phyloP scores from a whole-genome alignment of 768 basidiomycete genomes.

The Suillus spraguei region DNA sequence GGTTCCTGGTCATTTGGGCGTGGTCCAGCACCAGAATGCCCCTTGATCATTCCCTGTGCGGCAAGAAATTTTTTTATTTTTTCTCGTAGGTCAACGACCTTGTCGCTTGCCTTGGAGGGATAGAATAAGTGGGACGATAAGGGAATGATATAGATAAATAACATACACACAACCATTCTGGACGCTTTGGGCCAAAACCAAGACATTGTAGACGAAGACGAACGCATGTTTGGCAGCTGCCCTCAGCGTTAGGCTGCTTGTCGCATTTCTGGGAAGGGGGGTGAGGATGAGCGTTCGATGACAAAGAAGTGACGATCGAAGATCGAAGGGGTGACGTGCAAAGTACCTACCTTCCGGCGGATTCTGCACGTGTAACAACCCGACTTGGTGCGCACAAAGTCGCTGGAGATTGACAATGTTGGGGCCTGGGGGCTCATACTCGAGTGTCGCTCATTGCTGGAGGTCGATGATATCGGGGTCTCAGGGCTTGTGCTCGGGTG shows the following conservation, averaged over 20 bases:
- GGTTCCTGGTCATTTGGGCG: slow-evolving; percentile 58
- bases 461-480: slow-evolving; percentile 47
- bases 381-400: no score
- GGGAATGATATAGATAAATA: neutral
- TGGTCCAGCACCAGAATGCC: slow-evolving; percentile 73
- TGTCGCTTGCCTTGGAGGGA: slow-evolving; percentile 65
- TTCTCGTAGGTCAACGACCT: slow-evolving; percentile 68
- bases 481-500: slow-evolving; percentile 41
- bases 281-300: no score
- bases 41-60: no score
- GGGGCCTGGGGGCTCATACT: slow-evolving; percentile 46
- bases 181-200: no score
- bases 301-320: no score
- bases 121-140: slow-evolving; percentile 16
- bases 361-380: no score
- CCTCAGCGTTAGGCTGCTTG: no score
- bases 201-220: no score
- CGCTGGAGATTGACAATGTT: slow-evolving; percentile 45
- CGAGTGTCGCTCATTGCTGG: slow-evolving; percentile 40
- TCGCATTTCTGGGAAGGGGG: no score
- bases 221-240: no score
- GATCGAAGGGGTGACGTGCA: no score
- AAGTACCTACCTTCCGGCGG: no score
- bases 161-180: slow-evolving; percentile 80
- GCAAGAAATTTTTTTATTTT: slow-evolving; percentile 81